Evolutionary conservation across 345 rosid species (phyloP), one percentile per base, ranked within the genome.

Genomic region (Aquilaria malaccensis): DNA sequence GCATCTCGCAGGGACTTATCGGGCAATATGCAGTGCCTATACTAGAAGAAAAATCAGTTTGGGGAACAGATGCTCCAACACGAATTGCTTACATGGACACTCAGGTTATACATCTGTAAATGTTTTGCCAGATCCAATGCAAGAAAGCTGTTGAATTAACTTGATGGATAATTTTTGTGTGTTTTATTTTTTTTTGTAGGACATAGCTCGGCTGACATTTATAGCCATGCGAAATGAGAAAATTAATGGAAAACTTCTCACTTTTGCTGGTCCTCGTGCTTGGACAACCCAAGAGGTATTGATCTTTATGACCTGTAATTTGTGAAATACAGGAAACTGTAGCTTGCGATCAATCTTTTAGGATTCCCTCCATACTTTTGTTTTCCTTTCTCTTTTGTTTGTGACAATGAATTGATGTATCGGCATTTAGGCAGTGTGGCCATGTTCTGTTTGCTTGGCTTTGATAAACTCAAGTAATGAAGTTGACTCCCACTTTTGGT

Each of bases 11-110:
- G 96, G 99, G 99, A 52, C 83, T 94, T 55, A 87, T 94, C 30
- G 96, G 96, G 72, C 99, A 94, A 70, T 94, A 94, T 76, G 96
- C 99, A 32, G 96, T 89, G 13, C 99, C 99, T 15, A 83, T 94
- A 68, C 76, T 86, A 22, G 99, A 90, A 78, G 99, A 94, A 31
- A 86, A 94, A 69, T 87, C 99, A 13, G 97, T 94, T 55, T 94
- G 99, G 97, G 99, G 99, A 71, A 94, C 99, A 0, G 97, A 94
- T 78, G 99, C 99, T 48, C 97, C 91, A 13, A 90, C 97, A 2
- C 83, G 96, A 78, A 86, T 89, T 50, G 97, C 99, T 52, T 94
- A 94, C 72, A 90, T 94, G 99, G 98, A 94, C 69, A 94, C 99
- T 13, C 99, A 89, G 86, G 97, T 90, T 50, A 63, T 33, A 62